phyloP scores from a whole-genome alignment of 495 filamentous ascomycete genomes.

The Geopyxis carbonaria region DNA sequence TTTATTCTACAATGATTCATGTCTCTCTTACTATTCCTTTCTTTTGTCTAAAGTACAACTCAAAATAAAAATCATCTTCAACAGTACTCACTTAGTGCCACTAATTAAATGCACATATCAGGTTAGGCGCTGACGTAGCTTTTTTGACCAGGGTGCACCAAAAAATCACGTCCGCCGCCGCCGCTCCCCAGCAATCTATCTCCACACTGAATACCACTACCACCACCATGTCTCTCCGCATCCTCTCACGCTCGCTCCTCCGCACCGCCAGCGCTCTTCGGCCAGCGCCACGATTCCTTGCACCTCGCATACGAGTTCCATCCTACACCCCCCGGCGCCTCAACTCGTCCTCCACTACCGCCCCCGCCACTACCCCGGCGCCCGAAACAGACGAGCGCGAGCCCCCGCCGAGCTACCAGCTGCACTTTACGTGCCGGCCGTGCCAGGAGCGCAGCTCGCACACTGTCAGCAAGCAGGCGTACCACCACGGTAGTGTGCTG shows the following conservation, averaged over 20 bases:
- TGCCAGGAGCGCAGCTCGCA: slow-evolving; percentile 62
- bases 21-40: too few species aligned
- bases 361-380: slow-evolving; percentile 15
- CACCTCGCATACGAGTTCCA: slow-evolving; percentile 13
- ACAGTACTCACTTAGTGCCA: too few species aligned
- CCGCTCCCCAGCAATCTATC: neutral
- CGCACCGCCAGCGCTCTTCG: slow-evolving; percentile 9
- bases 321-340: neutral
- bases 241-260: slow-evolving; percentile 7
- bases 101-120: too few species aligned
- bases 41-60: too few species aligned
- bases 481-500: slow-evolving; percentile 72
- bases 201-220: neutral
- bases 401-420: slow-evolving; percentile 40
- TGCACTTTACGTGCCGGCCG: slow-evolving; percentile 84
- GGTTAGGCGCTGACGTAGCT: too few species aligned
- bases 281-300: slow-evolving; percentile 1
- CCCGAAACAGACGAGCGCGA: slow-evolving; percentile 36
- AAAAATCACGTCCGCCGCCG: neutral
- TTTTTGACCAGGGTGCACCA: too few species aligned
- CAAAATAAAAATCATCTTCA: too few species aligned
- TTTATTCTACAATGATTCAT: too few species aligned
- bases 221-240: slow-evolving; percentile 13
- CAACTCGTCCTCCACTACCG: slow-evolving; percentile 23
- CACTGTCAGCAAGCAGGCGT: slow-evolving; percentile 74